Conservation (phyloP, 176 grass and related monocot species). For the Chloris gayana region DNA sequence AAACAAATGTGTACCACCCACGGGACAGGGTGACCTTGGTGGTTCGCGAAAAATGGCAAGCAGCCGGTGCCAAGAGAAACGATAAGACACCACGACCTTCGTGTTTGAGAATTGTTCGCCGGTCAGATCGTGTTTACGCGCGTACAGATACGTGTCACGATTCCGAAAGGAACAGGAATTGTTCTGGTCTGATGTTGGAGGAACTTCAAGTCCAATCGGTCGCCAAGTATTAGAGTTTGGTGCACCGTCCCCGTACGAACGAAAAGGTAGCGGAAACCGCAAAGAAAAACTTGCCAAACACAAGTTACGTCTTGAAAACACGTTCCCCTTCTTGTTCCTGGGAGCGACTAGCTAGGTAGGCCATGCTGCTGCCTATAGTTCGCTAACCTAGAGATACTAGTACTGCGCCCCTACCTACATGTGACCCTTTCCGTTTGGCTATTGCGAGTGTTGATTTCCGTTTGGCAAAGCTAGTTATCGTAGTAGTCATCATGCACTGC, state of each 20-base stretch:
- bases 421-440: constrained; percentile 12
- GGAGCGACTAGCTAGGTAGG: neutral
- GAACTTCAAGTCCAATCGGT: neutral
- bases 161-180: constrained; percentile 34
- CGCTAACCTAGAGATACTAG: constrained; percentile 1
- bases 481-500: neutral
- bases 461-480: neutral
- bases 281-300: neutral
- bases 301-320: constrained; percentile 29
- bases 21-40: no score
- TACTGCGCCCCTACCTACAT: constrained; percentile 1
- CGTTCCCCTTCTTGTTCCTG: constrained; percentile 9
- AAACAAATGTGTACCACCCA: neutral
- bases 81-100: no score
- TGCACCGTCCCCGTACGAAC: neutral
- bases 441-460: neutral
- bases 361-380: neutral
- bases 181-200: constrained; percentile 27
- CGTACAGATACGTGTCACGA: neutral
- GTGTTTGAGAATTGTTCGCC: neutral
- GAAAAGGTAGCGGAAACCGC: neutral
- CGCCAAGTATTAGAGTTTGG: constrained; percentile 18
- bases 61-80: no score
- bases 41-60: no score
- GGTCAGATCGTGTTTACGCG: constrained; percentile 28